phyloP scores from a whole-genome alignment of 2,329 filamentous ascomycete genomes.

The Dryadomyces sulphureus region DNA sequence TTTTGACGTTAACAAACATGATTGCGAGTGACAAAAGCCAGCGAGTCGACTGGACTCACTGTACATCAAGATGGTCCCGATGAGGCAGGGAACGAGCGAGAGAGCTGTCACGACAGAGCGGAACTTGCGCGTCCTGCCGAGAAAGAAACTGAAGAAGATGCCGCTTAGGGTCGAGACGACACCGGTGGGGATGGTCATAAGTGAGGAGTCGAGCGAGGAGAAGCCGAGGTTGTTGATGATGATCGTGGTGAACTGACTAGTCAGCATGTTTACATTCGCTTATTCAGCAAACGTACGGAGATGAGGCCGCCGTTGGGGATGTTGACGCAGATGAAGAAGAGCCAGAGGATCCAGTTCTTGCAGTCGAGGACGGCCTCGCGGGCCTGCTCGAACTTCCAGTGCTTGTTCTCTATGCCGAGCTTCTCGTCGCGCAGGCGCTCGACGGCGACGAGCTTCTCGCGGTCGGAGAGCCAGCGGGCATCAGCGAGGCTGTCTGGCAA shows the following conservation, averaged over 20 bases:
- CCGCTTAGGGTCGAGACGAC: slow-evolving; percentile 32
- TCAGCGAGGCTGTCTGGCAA: slow-evolving; percentile 43
- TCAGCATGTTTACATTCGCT: too few species aligned
- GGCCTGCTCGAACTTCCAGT: slow-evolving; percentile 38
- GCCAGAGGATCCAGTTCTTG: slow-evolving; percentile 42
- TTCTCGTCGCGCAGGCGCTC: slow-evolving; percentile 40
- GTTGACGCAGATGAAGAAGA: slow-evolving; percentile 36
- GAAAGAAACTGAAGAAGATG: slow-evolving; percentile 19
- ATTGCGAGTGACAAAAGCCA: slow-evolving; percentile 33
- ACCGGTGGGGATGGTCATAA: background rate
- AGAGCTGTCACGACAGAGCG: background rate
- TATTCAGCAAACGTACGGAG: too few species aligned
- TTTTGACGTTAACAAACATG: slow-evolving; percentile 27
- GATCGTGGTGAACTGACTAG: background rate
- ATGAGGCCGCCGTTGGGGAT: slow-evolving; percentile 34
- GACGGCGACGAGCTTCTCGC: slow-evolving; percentile 37
- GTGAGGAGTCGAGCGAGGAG: background rate
- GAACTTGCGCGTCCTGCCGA: background rate
- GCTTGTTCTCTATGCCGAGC: slow-evolving; percentile 42
- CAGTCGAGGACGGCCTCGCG: slow-evolving; percentile 40
- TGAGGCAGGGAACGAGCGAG: too few species aligned
- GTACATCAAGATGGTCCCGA: too few species aligned
- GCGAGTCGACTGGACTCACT: background rate
- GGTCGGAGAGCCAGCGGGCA: slow-evolving; percentile 31
- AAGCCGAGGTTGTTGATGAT: slow-evolving; percentile 44